Evolutionary conservation across 2,329 filamentous ascomycete species (phyloP).

Genomic region (Verticillium tricorpus): DNA sequence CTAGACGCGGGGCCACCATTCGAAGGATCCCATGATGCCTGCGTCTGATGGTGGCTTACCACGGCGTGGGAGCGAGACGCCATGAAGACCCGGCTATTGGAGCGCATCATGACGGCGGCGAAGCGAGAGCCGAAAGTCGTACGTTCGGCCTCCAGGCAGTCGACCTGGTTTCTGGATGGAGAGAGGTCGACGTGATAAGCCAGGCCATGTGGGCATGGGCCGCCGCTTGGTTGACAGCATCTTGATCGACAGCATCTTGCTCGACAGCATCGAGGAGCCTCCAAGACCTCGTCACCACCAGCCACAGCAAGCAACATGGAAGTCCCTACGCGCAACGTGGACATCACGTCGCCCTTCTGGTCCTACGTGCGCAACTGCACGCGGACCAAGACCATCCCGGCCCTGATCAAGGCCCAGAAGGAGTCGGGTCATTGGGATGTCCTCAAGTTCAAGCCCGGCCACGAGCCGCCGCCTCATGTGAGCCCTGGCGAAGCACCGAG

Average conservation of each 20-base stretch:
- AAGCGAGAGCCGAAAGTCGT: not conserved
- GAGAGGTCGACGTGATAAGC: not conserved
- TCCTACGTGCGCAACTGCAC: not conserved
- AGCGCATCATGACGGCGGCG: not conserved
- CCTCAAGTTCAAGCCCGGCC: slow-evolving; percentile 4
- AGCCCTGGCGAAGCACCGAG: not conserved
- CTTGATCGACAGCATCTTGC: too few relatives aligned
- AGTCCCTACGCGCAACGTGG: not conserved
- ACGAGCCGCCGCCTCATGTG: slow-evolving; percentile 2
- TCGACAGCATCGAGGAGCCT: not conserved
- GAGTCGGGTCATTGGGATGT: slow-evolving; percentile 5
- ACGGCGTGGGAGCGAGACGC: not conserved
- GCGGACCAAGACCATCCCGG: not conserved
- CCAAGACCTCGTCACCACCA: not conserved
- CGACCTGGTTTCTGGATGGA: not conserved
- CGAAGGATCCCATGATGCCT: not conserved
- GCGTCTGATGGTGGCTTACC: not conserved
- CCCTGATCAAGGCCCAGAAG: slow-evolving; percentile 4
- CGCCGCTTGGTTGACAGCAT: not conserved
- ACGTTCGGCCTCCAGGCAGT: not conserved
- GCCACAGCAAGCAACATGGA: not conserved
- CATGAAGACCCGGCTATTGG: not conserved
- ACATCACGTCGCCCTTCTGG: slow-evolving; percentile 5
- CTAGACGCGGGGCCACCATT: not conserved
- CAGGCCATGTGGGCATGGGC: not conserved